These are phyloP conservation scores for Pseudogymnoascus sp. DNA, from an alignment of 2,329 filamentous ascomycete species.

Conservation along the genomic window DNA sequence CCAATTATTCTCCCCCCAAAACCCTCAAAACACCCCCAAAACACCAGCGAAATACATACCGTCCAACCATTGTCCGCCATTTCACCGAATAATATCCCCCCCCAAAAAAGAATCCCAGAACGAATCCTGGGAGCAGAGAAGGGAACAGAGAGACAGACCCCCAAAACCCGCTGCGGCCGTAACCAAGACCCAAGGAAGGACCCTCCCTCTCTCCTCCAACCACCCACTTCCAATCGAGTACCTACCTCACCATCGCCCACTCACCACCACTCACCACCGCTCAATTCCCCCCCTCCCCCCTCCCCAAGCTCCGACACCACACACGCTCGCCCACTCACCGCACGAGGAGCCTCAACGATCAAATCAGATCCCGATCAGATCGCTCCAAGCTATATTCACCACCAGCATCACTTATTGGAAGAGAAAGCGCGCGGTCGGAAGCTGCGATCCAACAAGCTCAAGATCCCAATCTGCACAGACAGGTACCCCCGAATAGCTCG, in stretches of 20 bases:
- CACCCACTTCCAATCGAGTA: background rate
- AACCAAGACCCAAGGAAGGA: background rate
- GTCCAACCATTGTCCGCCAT: background rate
- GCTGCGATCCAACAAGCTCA: background rate
- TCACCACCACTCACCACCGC: background rate
- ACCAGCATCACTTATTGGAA: constrained; percentile 17
- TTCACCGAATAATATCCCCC: background rate
- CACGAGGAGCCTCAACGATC: background rate
- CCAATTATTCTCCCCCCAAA: background rate
- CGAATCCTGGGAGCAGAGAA: background rate
- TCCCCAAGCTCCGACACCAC: constrained; percentile 8
- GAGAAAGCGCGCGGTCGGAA: constrained; percentile 14
- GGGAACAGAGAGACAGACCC: background rate
- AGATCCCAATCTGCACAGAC: background rate
- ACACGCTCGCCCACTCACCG: background rate
- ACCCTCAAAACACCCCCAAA: background rate
- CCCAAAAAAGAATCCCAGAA: background rate
- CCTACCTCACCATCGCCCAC: background rate
- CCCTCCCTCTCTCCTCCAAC: background rate
- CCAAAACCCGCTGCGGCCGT: background rate
- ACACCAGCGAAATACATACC: background rate
- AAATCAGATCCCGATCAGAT: background rate
- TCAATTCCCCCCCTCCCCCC: background rate
- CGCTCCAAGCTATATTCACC: background rate
- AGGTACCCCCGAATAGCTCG: background rate